Percentiles rank a stretch among this genome's conserved stretches.
Evolutionary conservation across 352 stramenopile species (phyloP).

Genomic region (Phytophthora foliorum): DNA sequence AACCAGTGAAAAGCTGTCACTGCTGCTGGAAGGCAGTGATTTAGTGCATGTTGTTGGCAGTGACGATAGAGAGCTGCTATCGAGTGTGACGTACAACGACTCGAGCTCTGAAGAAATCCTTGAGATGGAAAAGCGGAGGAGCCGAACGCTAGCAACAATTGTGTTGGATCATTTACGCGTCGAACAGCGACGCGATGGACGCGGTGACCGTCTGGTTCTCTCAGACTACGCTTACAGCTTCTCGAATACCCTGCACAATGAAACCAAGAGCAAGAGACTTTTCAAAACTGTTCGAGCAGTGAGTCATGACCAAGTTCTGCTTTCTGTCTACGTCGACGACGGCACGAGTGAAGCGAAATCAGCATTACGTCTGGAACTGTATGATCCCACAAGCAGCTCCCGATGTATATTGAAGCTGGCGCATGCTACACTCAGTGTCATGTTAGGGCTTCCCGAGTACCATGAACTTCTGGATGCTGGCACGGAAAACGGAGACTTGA

Average conservation of each 20-base stretch:
- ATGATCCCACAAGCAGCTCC: constrained; percentile 59
- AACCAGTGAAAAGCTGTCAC: constrained; percentile 57
- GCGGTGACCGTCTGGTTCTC: constrained; percentile 56
- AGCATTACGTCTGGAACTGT: constrained; percentile 40
- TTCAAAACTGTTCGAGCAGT: constrained; percentile 66
- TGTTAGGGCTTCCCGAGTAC: constrained; percentile 25
- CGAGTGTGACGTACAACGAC: constrained; percentile 1
- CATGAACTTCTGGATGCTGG: not conserved
- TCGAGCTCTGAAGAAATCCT: not conserved
- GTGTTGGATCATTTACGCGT: constrained; percentile 69
- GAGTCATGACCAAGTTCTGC: constrained; percentile 42
- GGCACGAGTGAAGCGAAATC: not conserved
- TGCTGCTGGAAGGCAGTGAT: constrained; percentile 54
- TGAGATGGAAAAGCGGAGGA: constrained; percentile 15
- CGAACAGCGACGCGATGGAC: constrained; percentile 59
- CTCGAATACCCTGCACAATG: not conserved
- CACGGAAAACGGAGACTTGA: constrained; percentile 13
- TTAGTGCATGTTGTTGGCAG: constrained; percentile 58
- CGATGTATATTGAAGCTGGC: constrained; percentile 24
- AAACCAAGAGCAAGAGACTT: constrained; percentile 19
- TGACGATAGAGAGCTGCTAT: constrained; percentile 33
- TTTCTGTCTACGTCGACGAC: constrained; percentile 39
- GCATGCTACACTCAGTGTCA: constrained; percentile 2
- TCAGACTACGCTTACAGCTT: constrained; percentile 44
- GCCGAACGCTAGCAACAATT: constrained; percentile 41